Evolutionary conservation across 1,284 basidiomycete species (phyloP).

Genomic region (Mycena citricolor): DNA sequence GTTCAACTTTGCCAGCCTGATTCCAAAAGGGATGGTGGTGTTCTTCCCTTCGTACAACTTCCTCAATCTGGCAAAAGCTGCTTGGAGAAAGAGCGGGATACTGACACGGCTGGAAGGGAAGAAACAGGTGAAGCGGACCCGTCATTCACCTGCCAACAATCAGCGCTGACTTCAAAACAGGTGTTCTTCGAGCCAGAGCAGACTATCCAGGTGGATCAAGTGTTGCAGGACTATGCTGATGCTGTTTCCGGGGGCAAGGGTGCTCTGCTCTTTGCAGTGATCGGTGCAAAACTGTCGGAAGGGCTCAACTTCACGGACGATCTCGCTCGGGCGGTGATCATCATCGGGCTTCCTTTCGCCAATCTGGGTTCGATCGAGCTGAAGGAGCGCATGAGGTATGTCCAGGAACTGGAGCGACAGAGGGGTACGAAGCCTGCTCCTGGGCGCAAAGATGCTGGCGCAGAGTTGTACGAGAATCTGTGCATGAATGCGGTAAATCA

Average conservation of each 20-base stretch:
- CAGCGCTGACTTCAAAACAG: slow-evolving; percentile 37
- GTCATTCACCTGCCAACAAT: too few species aligned
- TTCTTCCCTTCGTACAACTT: slow-evolving; percentile 95
- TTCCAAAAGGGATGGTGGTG: slow-evolving; percentile 89
- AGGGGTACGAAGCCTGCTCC: slow-evolving; percentile 30
- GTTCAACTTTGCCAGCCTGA: slow-evolving; percentile 73
- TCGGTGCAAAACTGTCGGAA: slow-evolving; percentile 96
- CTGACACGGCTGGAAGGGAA: slow-evolving; percentile 64
- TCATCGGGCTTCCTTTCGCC: slow-evolving; percentile 92
- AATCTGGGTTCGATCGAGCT: slow-evolving; percentile 91
- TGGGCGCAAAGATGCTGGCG: slow-evolving; percentile 70
- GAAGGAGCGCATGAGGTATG: slow-evolving; percentile 88
- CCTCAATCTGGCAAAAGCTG: slow-evolving; percentile 63
- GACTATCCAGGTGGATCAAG: slow-evolving; percentile 71
- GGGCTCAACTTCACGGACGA: slow-evolving; percentile 95
- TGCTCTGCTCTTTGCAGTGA: slow-evolving; percentile 86
- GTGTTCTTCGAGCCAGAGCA: slow-evolving; percentile 89
- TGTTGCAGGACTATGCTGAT: slow-evolving; percentile 75
- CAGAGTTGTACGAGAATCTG: slow-evolving; percentile 88
- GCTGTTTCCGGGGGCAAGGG: slow-evolving; percentile 56
- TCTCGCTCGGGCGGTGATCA: slow-evolving; percentile 84
- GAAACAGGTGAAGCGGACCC: slow-evolving; percentile 57
- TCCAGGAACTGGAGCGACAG: slow-evolving; percentile 56
- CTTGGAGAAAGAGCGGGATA: slow-evolving; percentile 68
- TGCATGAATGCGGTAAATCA: slow-evolving; percentile 98